phyloP scores from a whole-genome alignment of 2,329 filamentous ascomycete species.

The Rhytidhysteron rufulum region DNA sequence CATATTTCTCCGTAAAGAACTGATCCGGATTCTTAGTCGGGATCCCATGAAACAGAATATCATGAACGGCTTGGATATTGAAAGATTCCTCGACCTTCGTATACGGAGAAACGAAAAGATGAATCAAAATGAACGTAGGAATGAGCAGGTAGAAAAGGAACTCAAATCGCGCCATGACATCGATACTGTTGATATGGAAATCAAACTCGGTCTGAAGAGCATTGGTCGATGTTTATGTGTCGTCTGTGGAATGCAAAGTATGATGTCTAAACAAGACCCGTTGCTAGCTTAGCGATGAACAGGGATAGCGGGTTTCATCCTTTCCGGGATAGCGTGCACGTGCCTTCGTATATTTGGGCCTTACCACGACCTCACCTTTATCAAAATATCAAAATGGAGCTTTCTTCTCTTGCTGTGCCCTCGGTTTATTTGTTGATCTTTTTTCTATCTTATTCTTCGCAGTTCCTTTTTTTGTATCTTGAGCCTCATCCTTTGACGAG shows the following conservation, averaged over 20 bases:
- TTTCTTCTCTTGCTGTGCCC: conserved; percentile 59
- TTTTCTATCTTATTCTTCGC: conserved; percentile 69
- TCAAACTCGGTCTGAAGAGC: too few species aligned
- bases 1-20: conserved; percentile 64
- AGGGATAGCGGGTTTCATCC: too few species aligned
- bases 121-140: conserved; percentile 47
- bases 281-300: too few species aligned
- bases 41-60: conserved; percentile 78
- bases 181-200: background rate
- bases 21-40: conserved; percentile 54
- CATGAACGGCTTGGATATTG: conserved; percentile 90
- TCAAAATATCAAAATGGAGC: conserved; percentile 21
- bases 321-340: background rate
- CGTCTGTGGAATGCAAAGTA: too few species aligned
- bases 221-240: too few species aligned
- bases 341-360: background rate
- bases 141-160: conserved; percentile 29
- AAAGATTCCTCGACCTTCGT: conserved; percentile 99
- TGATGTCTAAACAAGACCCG: too few species aligned
- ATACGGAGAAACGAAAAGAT: conserved; percentile 75
- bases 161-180: conserved; percentile 19
- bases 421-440: conserved; percentile 62
- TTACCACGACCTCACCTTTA: background rate
- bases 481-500: conserved; percentile 57
- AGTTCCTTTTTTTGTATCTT: conserved; percentile 61